Conservation (phyloP, 2,329 filamentous ascomycete genomes). For the Ophiobolus disseminans region DNA sequence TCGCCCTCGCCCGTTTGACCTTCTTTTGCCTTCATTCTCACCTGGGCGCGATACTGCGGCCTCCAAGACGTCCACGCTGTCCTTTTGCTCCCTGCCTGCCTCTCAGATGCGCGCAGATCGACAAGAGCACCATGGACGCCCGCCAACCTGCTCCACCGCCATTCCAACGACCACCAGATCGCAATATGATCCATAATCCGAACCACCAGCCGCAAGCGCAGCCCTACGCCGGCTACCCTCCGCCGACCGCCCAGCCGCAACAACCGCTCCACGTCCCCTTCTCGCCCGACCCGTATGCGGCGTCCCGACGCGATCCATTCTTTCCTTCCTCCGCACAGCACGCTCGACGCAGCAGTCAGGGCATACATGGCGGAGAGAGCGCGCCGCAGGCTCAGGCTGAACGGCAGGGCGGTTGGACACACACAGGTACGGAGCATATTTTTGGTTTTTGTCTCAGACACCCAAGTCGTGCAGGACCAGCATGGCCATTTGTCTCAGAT, state of each 20-base stretch:
- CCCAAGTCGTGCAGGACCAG: slow-evolving; percentile 1
- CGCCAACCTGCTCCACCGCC: slow-evolving; percentile 49
- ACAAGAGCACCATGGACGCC: slow-evolving; percentile 42
- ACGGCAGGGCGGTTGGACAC: slow-evolving; percentile 43
- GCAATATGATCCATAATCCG: slow-evolving; percentile 60
- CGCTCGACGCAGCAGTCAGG: slow-evolving; percentile 51
- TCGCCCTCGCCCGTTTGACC: background rate
- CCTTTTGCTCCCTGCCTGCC: background rate
- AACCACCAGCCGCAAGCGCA: slow-evolving; percentile 55
- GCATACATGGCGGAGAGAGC: slow-evolving; percentile 40
- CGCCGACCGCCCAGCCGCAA: slow-evolving; percentile 42
- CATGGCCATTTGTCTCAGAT: background rate
- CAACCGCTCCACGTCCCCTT: slow-evolving; percentile 55
- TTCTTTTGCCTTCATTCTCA: background rate
- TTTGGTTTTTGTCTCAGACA: slow-evolving; percentile 7
- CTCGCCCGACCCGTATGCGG: slow-evolving; percentile 55
- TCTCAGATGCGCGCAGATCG: slow-evolving; percentile 22
- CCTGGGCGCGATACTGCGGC: background rate
- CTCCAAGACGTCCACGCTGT: background rate
- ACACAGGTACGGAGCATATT: slow-evolving; percentile 45
- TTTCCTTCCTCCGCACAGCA: slow-evolving; percentile 47
- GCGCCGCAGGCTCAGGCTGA: slow-evolving; percentile 37
- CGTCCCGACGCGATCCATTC: slow-evolving; percentile 57
- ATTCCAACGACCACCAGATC: slow-evolving; percentile 49
- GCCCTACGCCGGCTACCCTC: slow-evolving; percentile 44